Base-by-base conservation (phyloP, 2,329 filamentous ascomycete genomes). In the Thielaviopsis euricoi region DNA sequence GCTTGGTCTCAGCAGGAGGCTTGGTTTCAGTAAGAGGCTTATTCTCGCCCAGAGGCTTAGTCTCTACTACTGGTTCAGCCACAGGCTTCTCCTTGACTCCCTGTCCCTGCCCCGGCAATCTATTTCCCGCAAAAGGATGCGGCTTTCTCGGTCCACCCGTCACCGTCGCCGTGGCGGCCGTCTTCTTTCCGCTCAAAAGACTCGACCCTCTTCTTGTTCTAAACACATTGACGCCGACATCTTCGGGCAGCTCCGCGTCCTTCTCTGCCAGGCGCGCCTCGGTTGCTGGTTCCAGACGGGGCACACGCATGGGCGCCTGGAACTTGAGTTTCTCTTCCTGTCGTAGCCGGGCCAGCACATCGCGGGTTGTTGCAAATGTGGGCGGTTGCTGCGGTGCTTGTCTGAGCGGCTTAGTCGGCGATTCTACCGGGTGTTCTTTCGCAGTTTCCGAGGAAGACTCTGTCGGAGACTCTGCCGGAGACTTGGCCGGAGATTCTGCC, bases 111-210 rank as follows among this genome's bases (percentile, higher is more conserved):
- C 59, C 56, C 6, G 59, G 59, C 17, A 60, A 19, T 43, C 56
- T 57, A 51, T 60, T 60, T 26, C 50, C 56, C 12, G 59, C 46
- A 58, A 60, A 56, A 12, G 59, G 59, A 53, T 60, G 59, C 19
- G 59, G 59, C 26, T 58, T 60, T 21, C 59, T 40, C 29, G 33
- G 52, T 1, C 56, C 59, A 1, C 53, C 48, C 6, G 40, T 12
- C 15, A 12, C 17, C 15, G 29, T 12, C 7, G 26, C 33, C 4
- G 48, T 29, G 10, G 22, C 13, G 46, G 21, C 12, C 23, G 19
- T 46, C 37, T 10, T 50, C 52, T 49, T 48, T 2, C 52, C 48
- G 2, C 56, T 53, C 23, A 55, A 37, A 1, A 60, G 19, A 13
- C 55, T 23, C 48, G 52, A 56, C 19, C 59, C 59, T 22, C 56